A percentile compares a stretch with the other conserved stretches of the same genome.
Conservation (phyloP, 768 basidiomycete species). For the Russula dissimulans region DNA sequence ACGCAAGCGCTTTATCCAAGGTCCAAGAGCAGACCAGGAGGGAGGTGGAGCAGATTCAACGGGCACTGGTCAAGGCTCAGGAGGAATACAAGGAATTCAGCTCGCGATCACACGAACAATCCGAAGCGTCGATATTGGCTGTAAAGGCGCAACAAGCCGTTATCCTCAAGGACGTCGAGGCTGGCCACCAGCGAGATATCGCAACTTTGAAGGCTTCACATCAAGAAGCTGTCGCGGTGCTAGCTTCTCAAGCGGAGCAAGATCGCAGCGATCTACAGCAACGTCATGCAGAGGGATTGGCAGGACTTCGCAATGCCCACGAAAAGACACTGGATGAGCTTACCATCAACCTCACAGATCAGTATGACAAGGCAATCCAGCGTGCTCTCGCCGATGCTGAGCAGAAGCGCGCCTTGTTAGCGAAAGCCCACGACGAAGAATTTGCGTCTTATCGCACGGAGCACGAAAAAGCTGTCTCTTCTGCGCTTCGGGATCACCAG, state of each 20-base stretch:
- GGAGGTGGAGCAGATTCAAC: conserved; percentile 41
- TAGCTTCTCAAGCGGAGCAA: conserved; percentile 27
- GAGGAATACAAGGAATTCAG: conserved; percentile 34
- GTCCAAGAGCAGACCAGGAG: conserved; percentile 45
- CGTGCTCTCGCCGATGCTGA: conserved; percentile 23
- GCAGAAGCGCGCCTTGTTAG: conserved; percentile 26
- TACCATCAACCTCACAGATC: neutral
- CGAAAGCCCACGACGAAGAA: conserved; percentile 33
- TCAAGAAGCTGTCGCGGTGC: conserved; percentile 29
- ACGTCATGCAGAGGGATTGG: conserved; percentile 34
- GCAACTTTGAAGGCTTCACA: conserved; percentile 41
- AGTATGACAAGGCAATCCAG: conserved; percentile 15
- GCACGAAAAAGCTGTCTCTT: conserved; percentile 37
- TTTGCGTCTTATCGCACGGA: conserved; percentile 34
- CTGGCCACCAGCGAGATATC: conserved; percentile 48
- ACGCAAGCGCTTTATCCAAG: conserved; percentile 43
- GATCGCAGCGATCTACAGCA: conserved; percentile 30
- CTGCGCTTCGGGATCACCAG: neutral
- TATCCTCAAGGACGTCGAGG: conserved; percentile 46
- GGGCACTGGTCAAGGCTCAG: conserved; percentile 36
- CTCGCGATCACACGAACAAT: conserved; percentile 34
- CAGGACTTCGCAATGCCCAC: conserved; percentile 36
- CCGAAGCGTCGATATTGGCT: conserved; percentile 38
- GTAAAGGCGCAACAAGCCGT: conserved; percentile 48
- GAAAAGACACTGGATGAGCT: conserved; percentile 31